phyloP scores from a whole-genome alignment of 257 asterid genomes.

The Solanum ahanhuiri region DNA sequence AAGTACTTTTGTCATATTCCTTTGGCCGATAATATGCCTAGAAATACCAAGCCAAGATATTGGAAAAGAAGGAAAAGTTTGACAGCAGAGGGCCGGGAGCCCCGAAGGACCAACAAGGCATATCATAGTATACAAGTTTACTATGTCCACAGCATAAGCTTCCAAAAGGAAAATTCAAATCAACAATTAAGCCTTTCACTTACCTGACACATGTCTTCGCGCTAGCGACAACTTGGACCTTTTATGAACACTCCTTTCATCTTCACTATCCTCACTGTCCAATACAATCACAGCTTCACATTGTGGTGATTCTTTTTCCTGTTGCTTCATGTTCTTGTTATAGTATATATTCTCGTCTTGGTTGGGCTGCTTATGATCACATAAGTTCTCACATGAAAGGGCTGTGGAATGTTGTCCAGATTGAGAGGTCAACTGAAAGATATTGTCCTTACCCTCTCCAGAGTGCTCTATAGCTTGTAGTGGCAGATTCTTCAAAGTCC shows the following conservation, averaged over 20 bases:
- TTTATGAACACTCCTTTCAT: constrained; percentile 22
- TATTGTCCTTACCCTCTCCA: constrained; percentile 3
- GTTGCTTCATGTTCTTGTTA: constrained; percentile 5
- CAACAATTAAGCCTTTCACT: constrained; percentile 21
- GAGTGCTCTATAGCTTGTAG: constrained; percentile 14
- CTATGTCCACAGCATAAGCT: background rate
- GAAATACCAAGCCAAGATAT: background rate
- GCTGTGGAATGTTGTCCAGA: constrained; percentile 7
- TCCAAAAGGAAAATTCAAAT: background rate
- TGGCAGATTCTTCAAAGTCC: constrained; percentile 10
- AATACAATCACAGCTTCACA: constrained; percentile 45
- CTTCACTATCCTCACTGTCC: constrained; percentile 83
- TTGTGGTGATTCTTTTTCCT: constrained; percentile 10
- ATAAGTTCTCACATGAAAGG: background rate
- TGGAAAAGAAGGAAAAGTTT: background rate
- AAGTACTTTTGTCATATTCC: background rate
- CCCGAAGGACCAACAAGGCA: background rate
- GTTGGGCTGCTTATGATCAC: constrained; percentile 16
- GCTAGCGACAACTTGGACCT: constrained; percentile 52
- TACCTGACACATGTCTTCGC: constrained; percentile 34
- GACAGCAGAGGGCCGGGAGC: background rate
- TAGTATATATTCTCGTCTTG: constrained; percentile 9
- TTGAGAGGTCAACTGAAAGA: constrained; percentile 9
- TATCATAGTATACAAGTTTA: background rate
- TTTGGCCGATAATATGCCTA: background rate